These are phyloP conservation scores for Solanum sparsipilum DNA, from an alignment of 257 asterid genomes.

Conservation along the genomic window DNA sequence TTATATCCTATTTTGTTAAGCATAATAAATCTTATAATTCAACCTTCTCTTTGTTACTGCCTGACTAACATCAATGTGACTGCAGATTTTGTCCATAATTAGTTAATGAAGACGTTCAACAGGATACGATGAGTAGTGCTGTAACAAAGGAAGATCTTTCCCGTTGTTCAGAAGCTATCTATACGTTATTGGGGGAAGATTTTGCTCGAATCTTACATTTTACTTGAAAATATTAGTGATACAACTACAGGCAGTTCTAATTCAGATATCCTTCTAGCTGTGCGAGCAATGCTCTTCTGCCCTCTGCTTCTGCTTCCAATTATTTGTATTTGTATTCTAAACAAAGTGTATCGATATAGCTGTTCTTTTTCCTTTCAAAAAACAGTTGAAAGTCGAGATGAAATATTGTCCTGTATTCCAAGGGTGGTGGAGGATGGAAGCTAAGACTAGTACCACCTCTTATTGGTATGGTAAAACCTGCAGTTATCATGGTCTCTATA, in stretches of 20 bases:
- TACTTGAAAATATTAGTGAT: background rate
- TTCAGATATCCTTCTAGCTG: background rate
- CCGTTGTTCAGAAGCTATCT: background rate
- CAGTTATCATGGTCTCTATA: background rate
- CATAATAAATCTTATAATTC: background rate
- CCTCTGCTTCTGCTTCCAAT: background rate
- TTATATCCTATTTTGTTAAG: background rate
- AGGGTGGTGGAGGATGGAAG: background rate
- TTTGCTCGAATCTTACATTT: background rate
- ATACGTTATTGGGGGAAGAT: background rate
- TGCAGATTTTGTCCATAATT: slow-evolving; percentile 1
- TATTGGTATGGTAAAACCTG: background rate
- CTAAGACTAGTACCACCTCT: background rate
- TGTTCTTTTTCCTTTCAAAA: background rate
- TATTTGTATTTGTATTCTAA: background rate
- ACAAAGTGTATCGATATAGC: background rate
- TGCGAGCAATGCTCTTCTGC: background rate
- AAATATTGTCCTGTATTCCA: background rate
- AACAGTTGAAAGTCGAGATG: background rate
- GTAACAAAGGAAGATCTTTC: background rate
- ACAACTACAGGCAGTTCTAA: background rate
- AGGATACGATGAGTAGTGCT: background rate
- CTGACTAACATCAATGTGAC: background rate
- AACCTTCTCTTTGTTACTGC: background rate
- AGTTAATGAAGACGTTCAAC: background rate